A percentile compares a stretch with the other conserved stretches of the same genome.
These are phyloP conservation scores for Forsythia suspensa DNA, from an alignment of 257 asterid species.

Conservation along the genomic window DNA sequence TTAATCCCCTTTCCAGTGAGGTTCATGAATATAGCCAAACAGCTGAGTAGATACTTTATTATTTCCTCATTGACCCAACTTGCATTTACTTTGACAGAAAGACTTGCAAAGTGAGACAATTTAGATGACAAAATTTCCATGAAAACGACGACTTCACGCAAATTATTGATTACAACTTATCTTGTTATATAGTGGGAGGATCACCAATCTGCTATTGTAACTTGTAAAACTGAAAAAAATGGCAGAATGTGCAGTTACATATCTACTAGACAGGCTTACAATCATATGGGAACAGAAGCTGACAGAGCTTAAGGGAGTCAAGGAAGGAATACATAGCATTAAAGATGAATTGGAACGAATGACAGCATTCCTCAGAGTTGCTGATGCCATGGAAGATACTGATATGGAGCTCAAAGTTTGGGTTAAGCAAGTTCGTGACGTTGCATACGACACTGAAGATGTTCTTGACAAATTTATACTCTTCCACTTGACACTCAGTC, in stretches of 20 bases:
- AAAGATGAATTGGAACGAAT: slow-evolving; percentile 15
- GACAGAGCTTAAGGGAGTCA: slow-evolving; percentile 6
- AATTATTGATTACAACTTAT: too few relatives aligned
- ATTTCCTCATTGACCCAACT: too few relatives aligned
- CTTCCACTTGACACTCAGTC: neutral
- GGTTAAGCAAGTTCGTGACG: slow-evolving; percentile 25
- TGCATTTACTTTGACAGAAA: too few relatives aligned
- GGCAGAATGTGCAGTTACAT: neutral
- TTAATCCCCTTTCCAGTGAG: too few relatives aligned
- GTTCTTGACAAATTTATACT: slow-evolving; percentile 11
- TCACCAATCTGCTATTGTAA: neutral
- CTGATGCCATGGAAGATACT: slow-evolving; percentile 3
- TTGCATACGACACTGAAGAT: slow-evolving; percentile 28
- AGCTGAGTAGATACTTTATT: too few relatives aligned
- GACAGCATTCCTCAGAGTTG: slow-evolving; percentile 16
- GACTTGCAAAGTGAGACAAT: too few relatives aligned
- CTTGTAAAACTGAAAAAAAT: neutral
- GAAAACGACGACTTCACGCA: too few relatives aligned
- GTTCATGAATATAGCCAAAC: too few relatives aligned
- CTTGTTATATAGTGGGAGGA: too few relatives aligned
- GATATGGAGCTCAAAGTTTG: slow-evolving; percentile 15
- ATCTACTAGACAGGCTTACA: neutral
- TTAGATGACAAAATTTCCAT: too few relatives aligned
- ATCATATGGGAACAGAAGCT: neutral
- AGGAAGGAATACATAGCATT: slow-evolving; percentile 10